These are phyloP conservation scores for Ceratobasidium sp. DNA, from an alignment of 1,284 basidiomycete species.

Conservation along the genomic window DNA sequence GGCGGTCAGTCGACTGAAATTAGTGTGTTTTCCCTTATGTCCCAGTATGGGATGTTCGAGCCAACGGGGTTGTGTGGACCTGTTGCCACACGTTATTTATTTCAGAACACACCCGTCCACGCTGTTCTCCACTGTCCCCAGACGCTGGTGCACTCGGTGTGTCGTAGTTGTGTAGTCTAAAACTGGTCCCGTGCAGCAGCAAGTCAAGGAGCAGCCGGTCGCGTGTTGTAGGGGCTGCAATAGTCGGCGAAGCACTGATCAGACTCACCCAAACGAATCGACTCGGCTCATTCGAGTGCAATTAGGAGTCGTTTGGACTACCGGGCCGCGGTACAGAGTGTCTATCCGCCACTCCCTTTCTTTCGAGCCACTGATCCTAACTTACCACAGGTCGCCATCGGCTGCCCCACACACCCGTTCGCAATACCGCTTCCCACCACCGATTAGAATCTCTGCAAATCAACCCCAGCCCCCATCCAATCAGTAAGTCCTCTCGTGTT, in stretches of 20 bases:
- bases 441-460: slow-evolving; percentile 43
- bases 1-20: neutral
- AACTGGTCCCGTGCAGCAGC: too few species aligned
- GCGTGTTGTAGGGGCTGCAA: too few species aligned
- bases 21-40: neutral
- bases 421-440: slow-evolving; percentile 42
- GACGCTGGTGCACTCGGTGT: too few species aligned
- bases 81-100: slow-evolving; percentile 23
- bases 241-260: too few species aligned
- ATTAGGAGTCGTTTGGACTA: too few species aligned
- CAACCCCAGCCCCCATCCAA: slow-evolving; percentile 39
- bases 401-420: slow-evolving; percentile 31
- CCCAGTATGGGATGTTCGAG: slow-evolving; percentile 13
- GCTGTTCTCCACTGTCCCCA: slow-evolving; percentile 1
- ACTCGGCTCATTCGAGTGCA: too few species aligned
- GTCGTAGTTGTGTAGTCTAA: too few species aligned
- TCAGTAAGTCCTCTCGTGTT: slow-evolving; percentile 34
- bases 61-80: slow-evolving; percentile 1
- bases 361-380: slow-evolving; percentile 43
- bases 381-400: slow-evolving; percentile 39
- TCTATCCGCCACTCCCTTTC: slow-evolving; percentile 34
- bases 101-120: slow-evolving; percentile 30
- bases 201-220: too few species aligned
- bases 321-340: slow-evolving; percentile 33
- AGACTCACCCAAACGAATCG: too few species aligned